A percentile compares a stretch with the other conserved stretches of the same genome.
Evolutionary conservation across 2,329 filamentous ascomycete genomes (phyloP).

Genomic region (Trichoderma koningiopsis): DNA sequence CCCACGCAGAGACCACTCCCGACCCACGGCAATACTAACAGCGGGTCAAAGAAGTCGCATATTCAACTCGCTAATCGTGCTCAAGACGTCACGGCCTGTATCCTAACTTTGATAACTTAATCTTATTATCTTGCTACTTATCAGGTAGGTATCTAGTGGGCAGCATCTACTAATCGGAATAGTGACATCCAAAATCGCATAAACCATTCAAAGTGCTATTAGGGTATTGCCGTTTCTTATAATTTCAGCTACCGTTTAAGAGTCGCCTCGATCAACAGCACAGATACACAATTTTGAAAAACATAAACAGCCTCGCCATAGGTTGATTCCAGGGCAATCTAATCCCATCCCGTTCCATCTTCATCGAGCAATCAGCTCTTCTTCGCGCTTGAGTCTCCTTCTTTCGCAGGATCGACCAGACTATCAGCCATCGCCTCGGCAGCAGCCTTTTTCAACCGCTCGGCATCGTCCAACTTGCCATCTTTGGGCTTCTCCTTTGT

Average conservation of each 20-base stretch:
- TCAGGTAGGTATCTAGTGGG: not conserved
- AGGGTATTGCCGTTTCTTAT: not conserved
- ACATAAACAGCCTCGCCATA: constrained; percentile 19
- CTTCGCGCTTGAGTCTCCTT: constrained; percentile 38
- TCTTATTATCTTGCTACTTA: not conserved
- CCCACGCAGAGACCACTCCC: not conserved
- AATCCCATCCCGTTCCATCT: not conserved
- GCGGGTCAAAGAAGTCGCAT: not conserved
- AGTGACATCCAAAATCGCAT: not conserved
- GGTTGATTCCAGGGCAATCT: not conserved
- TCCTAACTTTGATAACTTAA: not conserved
- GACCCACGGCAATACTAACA: not conserved
- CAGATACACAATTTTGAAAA: not conserved
- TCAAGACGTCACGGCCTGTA: not conserved
- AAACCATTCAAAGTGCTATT: not conserved
- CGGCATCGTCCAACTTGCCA: constrained; percentile 58
- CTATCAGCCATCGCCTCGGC: constrained; percentile 62
- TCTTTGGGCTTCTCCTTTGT: constrained; percentile 54
- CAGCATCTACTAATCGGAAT: not conserved
- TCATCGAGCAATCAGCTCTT: constrained; percentile 36
- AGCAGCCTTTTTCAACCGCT: constrained; percentile 66
- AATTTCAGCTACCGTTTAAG: not conserved
- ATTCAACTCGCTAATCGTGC: not conserved
- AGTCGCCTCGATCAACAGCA: constrained; percentile 4
- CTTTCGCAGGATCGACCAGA: constrained; percentile 47